Evolutionary conservation across 257 asterid species (phyloP), one percentile per base, ranked within the genome.

Genomic region (Forsythia suspensa): DNA sequence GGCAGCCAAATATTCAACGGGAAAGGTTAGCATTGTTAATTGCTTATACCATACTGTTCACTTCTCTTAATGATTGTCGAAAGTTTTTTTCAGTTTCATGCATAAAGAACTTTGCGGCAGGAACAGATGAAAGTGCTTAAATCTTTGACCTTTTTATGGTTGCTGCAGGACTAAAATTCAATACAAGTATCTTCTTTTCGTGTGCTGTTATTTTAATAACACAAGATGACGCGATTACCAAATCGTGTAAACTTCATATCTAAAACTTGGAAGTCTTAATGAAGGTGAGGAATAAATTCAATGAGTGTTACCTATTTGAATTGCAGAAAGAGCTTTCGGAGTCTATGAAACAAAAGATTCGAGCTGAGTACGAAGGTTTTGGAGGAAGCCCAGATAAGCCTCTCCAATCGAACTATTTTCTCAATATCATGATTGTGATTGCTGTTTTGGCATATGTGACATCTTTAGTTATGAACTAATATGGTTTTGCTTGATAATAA

Each of bases 381-480:
- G 98, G 99, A 42, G 99, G 99, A 79, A 92, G 93, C 83, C 93
- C 99, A 88, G 91, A 94, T 88, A 96, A 92, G 97, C 98, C 99
- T 87, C 97, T 96, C 73, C 82, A 81, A 40, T 85, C 99, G 2
- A 96, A 94, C 92, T 92, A 92, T 84, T 96, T 96, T 88, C 96
- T 96, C 24, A 92, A 91, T 85, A 94, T 96, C 85, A 96, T 92
- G 72, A 91, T 94, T 76, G 87, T 85, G 67, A 81, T 96, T 84
- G 95, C 92, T 86, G 90, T 94, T 86, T 89, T 94, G 90, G 99
- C 99, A 57, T 74, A 78, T 70, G 83, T 92, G 85, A 85, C 98
- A 76, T 92, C 80, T 85, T 86, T 96, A 69, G 77, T 94, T 86
- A 90, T 90, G 88, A 91, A 95, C 91, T 91, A 75, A 88, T 40